Conservation (phyloP, 148 eudicot genomes). For the Simmondsia chinensis region DNA sequence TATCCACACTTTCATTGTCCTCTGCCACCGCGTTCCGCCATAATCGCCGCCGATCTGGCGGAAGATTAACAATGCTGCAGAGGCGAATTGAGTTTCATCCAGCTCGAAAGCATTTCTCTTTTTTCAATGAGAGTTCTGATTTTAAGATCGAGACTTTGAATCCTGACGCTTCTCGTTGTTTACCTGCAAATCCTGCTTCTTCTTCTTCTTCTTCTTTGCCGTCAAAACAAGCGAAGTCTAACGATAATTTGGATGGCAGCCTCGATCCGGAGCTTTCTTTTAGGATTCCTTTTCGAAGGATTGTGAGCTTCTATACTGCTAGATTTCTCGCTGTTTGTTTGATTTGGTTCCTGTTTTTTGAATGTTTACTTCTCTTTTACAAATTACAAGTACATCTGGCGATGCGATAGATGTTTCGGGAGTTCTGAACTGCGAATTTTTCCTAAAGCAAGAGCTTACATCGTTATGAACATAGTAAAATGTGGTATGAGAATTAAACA, state of each 20-base stretch:
- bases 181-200: not conserved
- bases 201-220: not conserved
- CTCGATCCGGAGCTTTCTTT: conserved; percentile 47
- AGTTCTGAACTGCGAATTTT: no score
- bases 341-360: not conserved
- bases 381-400: no score
- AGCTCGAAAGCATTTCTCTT: conserved; percentile 30
- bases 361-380: not conserved
- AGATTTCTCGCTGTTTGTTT: not conserved
- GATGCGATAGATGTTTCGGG: no score
- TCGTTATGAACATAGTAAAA: no score
- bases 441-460: no score
- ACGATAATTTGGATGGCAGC: conserved; percentile 30
- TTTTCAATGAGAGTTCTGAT: conserved; percentile 17
- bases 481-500: no score
- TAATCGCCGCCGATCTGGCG: no score
- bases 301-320: conserved; percentile 28
- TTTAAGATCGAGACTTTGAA: conserved; percentile 54
- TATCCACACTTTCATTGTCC: no score
- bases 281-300: conserved; percentile 42
- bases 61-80: no score
- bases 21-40: no score
- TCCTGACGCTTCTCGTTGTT: conserved; percentile 17
- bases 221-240: conserved; percentile 16
- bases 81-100: conserved; percentile 47